Evolutionary conservation across 75 land plant genomes (phyloP).

Genomic region (Pinus tabuliformis): DNA sequence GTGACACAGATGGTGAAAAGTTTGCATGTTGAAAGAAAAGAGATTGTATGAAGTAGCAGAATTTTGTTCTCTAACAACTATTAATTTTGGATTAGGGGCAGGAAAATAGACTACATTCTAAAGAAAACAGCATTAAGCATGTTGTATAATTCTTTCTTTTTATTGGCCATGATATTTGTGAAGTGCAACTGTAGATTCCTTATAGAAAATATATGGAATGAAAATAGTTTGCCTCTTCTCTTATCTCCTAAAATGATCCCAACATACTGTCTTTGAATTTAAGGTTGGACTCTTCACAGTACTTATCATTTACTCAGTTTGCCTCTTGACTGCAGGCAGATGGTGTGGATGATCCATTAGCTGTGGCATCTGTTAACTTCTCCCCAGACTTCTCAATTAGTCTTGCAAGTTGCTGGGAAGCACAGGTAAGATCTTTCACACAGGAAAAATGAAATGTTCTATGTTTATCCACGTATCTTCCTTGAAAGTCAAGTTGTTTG

Average conservation of each 20-base stretch:
- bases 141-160: neutral
- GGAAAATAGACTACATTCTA: neutral
- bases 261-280: neutral
- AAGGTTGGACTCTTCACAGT: no score
- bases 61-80: neutral
- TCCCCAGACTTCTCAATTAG: constrained; percentile 45
- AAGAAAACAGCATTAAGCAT: neutral
- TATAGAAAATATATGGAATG: neutral
- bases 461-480: neutral
- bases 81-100: neutral
- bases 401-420: constrained; percentile 61
- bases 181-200: no score
- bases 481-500: neutral
- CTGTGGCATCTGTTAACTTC: constrained; percentile 68
- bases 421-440: constrained; percentile 36
- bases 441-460: neutral
- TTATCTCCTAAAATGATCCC: neutral
- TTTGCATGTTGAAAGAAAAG: neutral
- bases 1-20: neutral
- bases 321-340: constrained; percentile 14
- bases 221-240: neutral
- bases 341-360: constrained; percentile 51
- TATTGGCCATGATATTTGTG: no score
- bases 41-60: neutral
- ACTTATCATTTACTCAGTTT: no score